Evolutionary conservation across 2,329 filamentous ascomycete genomes (phyloP), one percentile per base, ranked within the genome.

Genomic region (Hypoxylon sp.): DNA sequence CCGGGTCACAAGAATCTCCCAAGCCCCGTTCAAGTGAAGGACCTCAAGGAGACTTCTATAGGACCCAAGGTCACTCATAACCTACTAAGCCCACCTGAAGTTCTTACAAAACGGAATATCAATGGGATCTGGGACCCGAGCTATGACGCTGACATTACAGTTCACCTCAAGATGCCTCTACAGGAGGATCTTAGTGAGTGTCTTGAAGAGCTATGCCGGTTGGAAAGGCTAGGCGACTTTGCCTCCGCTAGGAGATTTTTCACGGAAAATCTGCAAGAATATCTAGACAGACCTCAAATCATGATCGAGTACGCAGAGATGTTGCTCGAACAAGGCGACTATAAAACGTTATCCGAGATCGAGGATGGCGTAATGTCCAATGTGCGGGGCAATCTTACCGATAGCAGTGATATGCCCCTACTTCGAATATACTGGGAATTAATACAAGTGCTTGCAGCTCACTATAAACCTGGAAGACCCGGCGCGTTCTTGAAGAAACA

Each of bases 281-380:
- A 77, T 57, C 46, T 73, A 1, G 61, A 72, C 22, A 71, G 72
- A 17, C 74, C 75, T 2, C 74, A 75, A 22, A 62, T 78, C 0
- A 63, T 77, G 3, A 63, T 77, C 10, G 73, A 69, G 17, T 78
- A 76, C 19, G 73, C 73, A 10, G 75, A 77, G n/a, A 54, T 77
- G 22, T 61, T 78, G 3, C 64, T 76, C 17, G 64, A 73, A 42
- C 73, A 76, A 55, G 75, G 76, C 5, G 73, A 78, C 35, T 77
- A 76, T 46, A 71, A 66, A 19, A 46, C 66, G 19, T 53, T 72
- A 22, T 58, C 66, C 0, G 29, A 68, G 2, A 54, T 76, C 2
- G 62, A 70, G 6, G 58, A 64, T 8, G 47, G 48, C 5, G 24
- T 63, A 2, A 70, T 74, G n/a, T 47, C 50, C 26, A 66, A 47